Evolutionary conservation across 805 yeast species (phyloP).

Genomic region (Candida yuanshanica): DNA sequence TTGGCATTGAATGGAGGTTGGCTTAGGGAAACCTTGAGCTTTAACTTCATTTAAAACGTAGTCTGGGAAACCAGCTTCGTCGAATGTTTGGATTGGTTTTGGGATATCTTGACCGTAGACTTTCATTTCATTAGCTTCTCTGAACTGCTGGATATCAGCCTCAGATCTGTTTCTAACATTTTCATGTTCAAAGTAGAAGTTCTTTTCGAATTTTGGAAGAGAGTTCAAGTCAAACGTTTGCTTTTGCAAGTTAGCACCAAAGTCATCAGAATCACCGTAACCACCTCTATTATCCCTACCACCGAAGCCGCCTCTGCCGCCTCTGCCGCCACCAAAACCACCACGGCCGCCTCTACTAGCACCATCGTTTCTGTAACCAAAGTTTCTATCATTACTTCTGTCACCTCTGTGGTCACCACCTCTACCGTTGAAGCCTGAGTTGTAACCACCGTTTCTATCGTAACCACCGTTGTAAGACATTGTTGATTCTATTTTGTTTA

Average conservation of each 20-base stretch:
- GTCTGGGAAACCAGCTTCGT: slow-evolving; percentile 97
- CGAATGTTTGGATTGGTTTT: slow-evolving; percentile 86
- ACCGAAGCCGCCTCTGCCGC: slow-evolving; percentile 31
- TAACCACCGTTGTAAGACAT: slow-evolving; percentile 27
- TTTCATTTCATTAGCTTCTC: slow-evolving; percentile 83
- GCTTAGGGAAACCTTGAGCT: slow-evolving; percentile 87
- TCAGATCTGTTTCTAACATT: slow-evolving; percentile 70
- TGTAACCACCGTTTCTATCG: slow-evolving; percentile 31
- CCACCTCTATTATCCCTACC: slow-evolving; percentile 29
- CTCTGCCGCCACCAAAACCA: slow-evolving; percentile 27
- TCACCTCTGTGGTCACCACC: slow-evolving; percentile 24
- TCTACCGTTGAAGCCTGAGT: slow-evolving; percentile 24
- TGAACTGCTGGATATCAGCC: slow-evolving; percentile 65
- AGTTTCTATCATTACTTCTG: slow-evolving; percentile 34
- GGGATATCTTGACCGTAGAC: slow-evolving; percentile 82
- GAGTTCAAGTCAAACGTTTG: slow-evolving; percentile 79
- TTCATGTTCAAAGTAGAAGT: slow-evolving; percentile 86
- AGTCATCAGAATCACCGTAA: slow-evolving; percentile 34
- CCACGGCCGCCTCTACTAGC: slow-evolving; percentile 10
- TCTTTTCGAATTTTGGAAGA: slow-evolving; percentile 88
- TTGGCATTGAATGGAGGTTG: slow-evolving; percentile 97
- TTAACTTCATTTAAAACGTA: slow-evolving; percentile 86
- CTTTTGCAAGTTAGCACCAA: slow-evolving; percentile 53
- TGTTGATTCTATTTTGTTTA: slow-evolving; percentile 1
- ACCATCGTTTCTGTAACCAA: slow-evolving; percentile 23